Conservation (phyloP, 352 stramenopile genomes). For the Globisporangium polare region DNA sequence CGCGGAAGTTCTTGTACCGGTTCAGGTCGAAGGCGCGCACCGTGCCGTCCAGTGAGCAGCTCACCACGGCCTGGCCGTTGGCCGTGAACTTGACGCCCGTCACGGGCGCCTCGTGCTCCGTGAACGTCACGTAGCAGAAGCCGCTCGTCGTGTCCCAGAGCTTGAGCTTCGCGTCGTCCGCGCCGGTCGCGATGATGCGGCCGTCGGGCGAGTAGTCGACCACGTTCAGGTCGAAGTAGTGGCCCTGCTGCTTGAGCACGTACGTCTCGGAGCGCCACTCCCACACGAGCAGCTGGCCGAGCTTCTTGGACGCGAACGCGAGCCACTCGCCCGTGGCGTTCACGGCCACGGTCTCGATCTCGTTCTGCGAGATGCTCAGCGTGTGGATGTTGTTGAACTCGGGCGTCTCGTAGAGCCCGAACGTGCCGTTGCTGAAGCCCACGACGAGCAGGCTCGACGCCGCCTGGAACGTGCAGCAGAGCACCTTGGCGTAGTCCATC, state of each 20-base stretch:
- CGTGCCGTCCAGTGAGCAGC: slow-evolving; percentile 97
- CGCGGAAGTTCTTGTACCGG: slow-evolving; percentile 99
- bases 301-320: slow-evolving; percentile 94
- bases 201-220: slow-evolving; percentile 98
- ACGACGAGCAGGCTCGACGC: slow-evolving; percentile 88
- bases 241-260: slow-evolving; percentile 99
- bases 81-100: slow-evolving; percentile 95
- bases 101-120: slow-evolving; percentile 95
- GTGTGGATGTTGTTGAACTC: slow-evolving; percentile 96
- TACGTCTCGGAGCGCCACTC: slow-evolving; percentile 99
- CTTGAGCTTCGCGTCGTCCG: slow-evolving; percentile 98
- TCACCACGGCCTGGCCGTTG: slow-evolving; percentile 92
- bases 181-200: slow-evolving; percentile 95
- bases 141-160: slow-evolving; percentile 97
- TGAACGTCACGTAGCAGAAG: slow-evolving; percentile 99
- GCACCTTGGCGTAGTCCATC: slow-evolving; percentile 87
- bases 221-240: slow-evolving; percentile 97
- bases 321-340: slow-evolving; percentile 98
- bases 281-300: slow-evolving; percentile 99
- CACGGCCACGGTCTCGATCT: slow-evolving; percentile 92
- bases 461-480: slow-evolving; percentile 89
- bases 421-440: slow-evolving; percentile 96
- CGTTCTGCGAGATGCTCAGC: slow-evolving; percentile 88
- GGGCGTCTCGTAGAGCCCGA: slow-evolving; percentile 97
- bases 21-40: slow-evolving; percentile 98